These are phyloP conservation scores for Boletellus sp. DNA, from an alignment of 1,284 basidiomycete species.

Conservation along the genomic window DNA sequence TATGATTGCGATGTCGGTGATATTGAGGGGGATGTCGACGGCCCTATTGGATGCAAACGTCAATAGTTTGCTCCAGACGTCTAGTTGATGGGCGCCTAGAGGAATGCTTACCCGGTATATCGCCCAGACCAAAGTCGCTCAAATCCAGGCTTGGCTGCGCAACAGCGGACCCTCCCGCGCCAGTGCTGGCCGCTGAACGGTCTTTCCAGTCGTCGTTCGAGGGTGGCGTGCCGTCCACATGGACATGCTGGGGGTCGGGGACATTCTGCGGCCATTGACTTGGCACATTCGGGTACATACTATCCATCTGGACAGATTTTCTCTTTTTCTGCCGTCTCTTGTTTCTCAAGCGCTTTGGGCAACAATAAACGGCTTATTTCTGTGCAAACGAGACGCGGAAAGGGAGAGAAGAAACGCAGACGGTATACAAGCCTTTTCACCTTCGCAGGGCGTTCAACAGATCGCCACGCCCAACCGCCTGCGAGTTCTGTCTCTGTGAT, in stretches of 20 bases:
- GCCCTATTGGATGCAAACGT: slow-evolving; percentile 22
- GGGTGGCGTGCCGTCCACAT: slow-evolving; percentile 35
- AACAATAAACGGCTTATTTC: slow-evolving; percentile 56
- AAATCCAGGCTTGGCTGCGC: slow-evolving; percentile 39
- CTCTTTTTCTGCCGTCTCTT: slow-evolving; percentile 42
- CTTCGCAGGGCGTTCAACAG: slow-evolving; percentile 36
- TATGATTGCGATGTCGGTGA: slow-evolving; percentile 39
- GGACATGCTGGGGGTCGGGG: slow-evolving; percentile 36
- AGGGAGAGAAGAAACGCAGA: slow-evolving; percentile 35
- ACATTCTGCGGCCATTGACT: slow-evolving; percentile 51
- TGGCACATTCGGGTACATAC: slow-evolving; percentile 49
- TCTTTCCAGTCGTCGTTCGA: slow-evolving; percentile 50
- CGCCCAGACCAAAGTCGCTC: slow-evolving; percentile 41
- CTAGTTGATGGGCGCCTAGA: slow-evolving; percentile 27
- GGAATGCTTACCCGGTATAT: slow-evolving; percentile 36
- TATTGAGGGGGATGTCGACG: slow-evolving; percentile 37
- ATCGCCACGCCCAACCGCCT: slow-evolving; percentile 37
- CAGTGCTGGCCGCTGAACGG: slow-evolving; percentile 26
- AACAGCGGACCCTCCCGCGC: slow-evolving; percentile 30
- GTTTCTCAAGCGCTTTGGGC: slow-evolving; percentile 45
- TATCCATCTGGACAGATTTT: slow-evolving; percentile 49
- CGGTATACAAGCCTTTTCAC: slow-evolving; percentile 38
- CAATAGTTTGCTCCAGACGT: slow-evolving; percentile 13
- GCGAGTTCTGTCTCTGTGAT: slow-evolving; percentile 41
- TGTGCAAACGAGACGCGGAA: slow-evolving; percentile 41